These are phyloP conservation scores for Carex kokanica DNA, from an alignment of 176 grass and related monocot species.

Conservation along the genomic window DNA sequence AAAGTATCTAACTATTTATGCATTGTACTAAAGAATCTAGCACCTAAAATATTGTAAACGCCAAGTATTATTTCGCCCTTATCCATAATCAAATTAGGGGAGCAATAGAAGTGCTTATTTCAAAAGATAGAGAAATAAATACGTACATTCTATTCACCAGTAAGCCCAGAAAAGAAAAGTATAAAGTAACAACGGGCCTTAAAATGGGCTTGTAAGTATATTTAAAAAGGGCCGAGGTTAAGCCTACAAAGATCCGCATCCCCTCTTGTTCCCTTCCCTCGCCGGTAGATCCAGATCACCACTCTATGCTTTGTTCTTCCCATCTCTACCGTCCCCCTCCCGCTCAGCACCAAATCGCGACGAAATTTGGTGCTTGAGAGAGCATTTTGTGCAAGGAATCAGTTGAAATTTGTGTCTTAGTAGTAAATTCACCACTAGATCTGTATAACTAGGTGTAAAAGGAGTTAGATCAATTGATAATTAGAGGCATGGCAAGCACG, in stretches of 20 bases:
- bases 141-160: background rate
- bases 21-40: background rate
- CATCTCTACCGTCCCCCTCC: background rate
- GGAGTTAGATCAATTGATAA: background rate
- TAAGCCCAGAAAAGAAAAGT: background rate
- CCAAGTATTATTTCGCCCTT: background rate
- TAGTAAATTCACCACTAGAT: background rate
- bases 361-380: background rate
- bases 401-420: background rate
- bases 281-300: background rate
- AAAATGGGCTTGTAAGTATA: no score
- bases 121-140: no score
- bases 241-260: background rate
- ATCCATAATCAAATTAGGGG: no score
- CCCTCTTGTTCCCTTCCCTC: background rate
- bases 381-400: background rate
- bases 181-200: no score
- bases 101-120: no score
- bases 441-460: background rate
- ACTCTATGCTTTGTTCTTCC: background rate
- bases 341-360: background rate
- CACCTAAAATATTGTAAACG: background rate
- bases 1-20: no score
- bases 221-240: no score
- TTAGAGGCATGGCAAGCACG: conserved; percentile 59